Evolutionary conservation across 176 grass and related monocot species (phyloP), one percentile per base, ranked within the genome.

Genomic region (Bromus sterilis): DNA sequence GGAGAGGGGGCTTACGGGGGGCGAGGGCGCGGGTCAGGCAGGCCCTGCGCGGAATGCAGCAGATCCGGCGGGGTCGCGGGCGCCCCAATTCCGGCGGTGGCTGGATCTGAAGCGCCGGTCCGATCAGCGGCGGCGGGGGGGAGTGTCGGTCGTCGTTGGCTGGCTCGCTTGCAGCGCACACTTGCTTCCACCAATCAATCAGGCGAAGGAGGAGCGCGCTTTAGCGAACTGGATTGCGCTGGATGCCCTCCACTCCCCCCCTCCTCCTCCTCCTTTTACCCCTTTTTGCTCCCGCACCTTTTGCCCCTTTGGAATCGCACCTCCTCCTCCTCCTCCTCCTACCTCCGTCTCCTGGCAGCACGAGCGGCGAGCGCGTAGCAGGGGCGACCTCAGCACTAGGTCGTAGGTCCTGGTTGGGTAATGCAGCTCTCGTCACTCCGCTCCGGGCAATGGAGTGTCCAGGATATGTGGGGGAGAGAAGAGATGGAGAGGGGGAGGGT

Each of bases 21-120:
- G 58, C 44, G 87, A 78, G 73, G 30, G 21, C 72, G 35, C 78
- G 73, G 7, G 28, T 16, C 21, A 34, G 42, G 56, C 24, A 20
- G 65, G 18, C 3, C 36, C 73, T 57, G 73, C 36, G 18, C 83
- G 66, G 79, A 83, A 90, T 78, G 88, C 79, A 86, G 87, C 78
- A 83, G 88, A 86, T 90, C 79, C 84, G 66, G 78, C 5, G 83
- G 55, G 35, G 56, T 66, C 56, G 40, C 11, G 30, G 61, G 29
- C 37, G 53, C 72, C n/a, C 57, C 36, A 77, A 82, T 86, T 78
- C 83, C 57, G 66, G 66, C 56, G 24, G 24, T 32, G 37, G 15
- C 76, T 21, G 83, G 88, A 86, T 90, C 88, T 86, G 84, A 13
- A 48, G 34, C 73, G 56, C 56, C 36, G 73, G 78, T 74, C 79